phyloP scores from a whole-genome alignment of 2,329 filamentous ascomycete genomes.

The Aspergillus chevalieri region DNA sequence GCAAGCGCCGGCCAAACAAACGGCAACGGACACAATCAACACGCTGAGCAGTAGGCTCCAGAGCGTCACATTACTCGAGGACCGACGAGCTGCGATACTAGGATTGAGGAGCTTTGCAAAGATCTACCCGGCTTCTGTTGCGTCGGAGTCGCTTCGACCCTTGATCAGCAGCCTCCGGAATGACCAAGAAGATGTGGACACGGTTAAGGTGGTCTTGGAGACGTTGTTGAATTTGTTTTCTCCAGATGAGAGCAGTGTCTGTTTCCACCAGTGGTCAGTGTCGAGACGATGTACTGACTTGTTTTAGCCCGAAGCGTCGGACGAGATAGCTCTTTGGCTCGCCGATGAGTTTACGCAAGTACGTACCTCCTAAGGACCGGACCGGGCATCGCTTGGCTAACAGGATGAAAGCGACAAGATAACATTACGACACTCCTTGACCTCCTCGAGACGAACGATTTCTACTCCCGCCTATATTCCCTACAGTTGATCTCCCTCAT shows the following conservation, averaged over 20 bases:
- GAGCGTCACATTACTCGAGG: slow-evolving; percentile 87
- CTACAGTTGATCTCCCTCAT: slow-evolving; percentile 85
- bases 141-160: slow-evolving; percentile 82
- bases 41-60: slow-evolving; percentile 79
- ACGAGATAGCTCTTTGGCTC: slow-evolving; percentile 92
- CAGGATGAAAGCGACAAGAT: slow-evolving; percentile 67
- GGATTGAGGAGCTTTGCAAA: slow-evolving; percentile 94
- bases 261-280: slow-evolving; percentile 21
- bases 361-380: slow-evolving; percentile 21
- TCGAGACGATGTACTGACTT: slow-evolving; percentile 15
- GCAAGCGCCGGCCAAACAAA: slow-evolving; percentile 88
- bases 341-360: slow-evolving; percentile 96
- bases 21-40: slow-evolving; percentile 87
- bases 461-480: slow-evolving; percentile 85
- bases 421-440: slow-evolving; percentile 88
- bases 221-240: slow-evolving; percentile 90
- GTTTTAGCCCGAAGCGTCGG: slow-evolving; percentile 77
- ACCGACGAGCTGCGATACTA: slow-evolving; percentile 85
- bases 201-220: slow-evolving; percentile 89
- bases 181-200: slow-evolving; percentile 92
- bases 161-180: slow-evolving; percentile 79
- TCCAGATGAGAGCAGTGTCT: slow-evolving; percentile 55
- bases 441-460: slow-evolving; percentile 79
- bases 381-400: slow-evolving; percentile 36
- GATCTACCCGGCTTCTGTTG: slow-evolving; percentile 90